Base-by-base conservation (phyloP, 2,329 filamentous ascomycete genomes). In the Trichocomaceae sp. region DNA sequence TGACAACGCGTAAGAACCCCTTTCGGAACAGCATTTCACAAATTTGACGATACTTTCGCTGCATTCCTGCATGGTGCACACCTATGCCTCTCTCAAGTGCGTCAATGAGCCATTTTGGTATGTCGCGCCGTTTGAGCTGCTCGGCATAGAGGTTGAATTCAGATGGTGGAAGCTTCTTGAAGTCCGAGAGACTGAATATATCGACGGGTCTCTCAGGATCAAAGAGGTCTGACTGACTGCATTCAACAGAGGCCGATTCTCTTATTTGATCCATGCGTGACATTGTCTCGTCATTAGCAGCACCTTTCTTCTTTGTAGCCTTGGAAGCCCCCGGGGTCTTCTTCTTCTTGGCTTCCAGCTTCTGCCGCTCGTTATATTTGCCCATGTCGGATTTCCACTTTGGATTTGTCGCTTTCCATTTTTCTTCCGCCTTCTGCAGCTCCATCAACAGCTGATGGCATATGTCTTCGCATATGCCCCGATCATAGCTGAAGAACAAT, bases 21-120 rank as follows among this genome's bases (percentile, higher is more conserved):
- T 81, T 85, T 8, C 88, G 80, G 71, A 90, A 90, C 7, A 90
- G 51, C 1, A 63, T 74, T 71, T 73, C 71, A 76, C 72, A 78
- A 76, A 66, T 90, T 13, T 55, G 86, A 37, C 88, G 81, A 64
- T 91, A 91, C 58, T 82, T 82, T 48, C 86, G 78, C 64, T 90
- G 91, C 83, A 91, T 83, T 70, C 88, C 87, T 17, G 87, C 81
- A 64, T 92, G 88, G 70, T 92, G 87, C 6, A 91, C 81, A 31
- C 85, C 88, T 17, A 92, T 75, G 19, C 88, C 88, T 54, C 87
- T 76, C 56, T 75, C 74, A 1, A 92, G 74, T 2, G 83, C 82
- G 9, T 79, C 72, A 19, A 88, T 76, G 8, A 90, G 66, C 35
- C 48, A 20, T 20, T 55, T 37, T 2, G 39, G 47, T 10, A 55